Evolutionary conservation across 2,329 filamentous ascomycete genomes (phyloP), one percentile per base, ranked within the genome.

Genomic region (Delphinella strobiligena): DNA sequence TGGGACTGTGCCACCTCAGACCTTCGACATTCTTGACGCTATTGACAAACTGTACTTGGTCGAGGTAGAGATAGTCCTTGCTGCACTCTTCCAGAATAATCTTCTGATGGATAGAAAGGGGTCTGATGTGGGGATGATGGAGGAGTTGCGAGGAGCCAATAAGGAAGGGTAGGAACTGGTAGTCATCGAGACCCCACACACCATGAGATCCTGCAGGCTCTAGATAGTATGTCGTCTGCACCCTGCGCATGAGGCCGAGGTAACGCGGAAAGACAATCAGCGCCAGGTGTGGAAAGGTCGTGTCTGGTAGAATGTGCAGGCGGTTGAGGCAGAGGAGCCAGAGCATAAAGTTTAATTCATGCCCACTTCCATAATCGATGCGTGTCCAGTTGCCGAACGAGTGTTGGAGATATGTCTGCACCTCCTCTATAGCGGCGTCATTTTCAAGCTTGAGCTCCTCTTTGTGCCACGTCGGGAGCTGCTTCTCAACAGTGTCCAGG

Each of bases 311-410:
- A 15, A 85, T 60, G 9, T 69, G 67, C 12, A 95, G 70, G 54
- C 89, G 82, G 58, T 91, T 85, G 1, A 98, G 77, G 55, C 86
- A 94, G n/a, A 98, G 74, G 27, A 96, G 73, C 88, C 89, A 98
- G 56, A 94, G 81, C 60, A 89, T 71, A 63, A 98, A 96, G 67
- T 98, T 96, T 46, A 98, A 74, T 64, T 98, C 91, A 60, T 98
- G 91, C 2, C 91, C 91, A 1, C 87, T 95, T 37, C 91, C 91
- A 59, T 98, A 98, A 64, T 98, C 91, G 53, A 98, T 91, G 31
- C 89, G 76, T 37, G 75, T 74, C 33, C 80, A 74, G 56, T 93
- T 94, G 34, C 91, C 91, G 48, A 96, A 88, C 0, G 83, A 80
- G 54, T 93, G 75, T 47, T 74, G 64, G 24, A 98, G 71, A 61